Percentiles rank a stretch among this genome's conserved stretches.
Evolutionary conservation across 139 green algal genomes (phyloP).

Genomic region (Asterochloris erici): DNA sequence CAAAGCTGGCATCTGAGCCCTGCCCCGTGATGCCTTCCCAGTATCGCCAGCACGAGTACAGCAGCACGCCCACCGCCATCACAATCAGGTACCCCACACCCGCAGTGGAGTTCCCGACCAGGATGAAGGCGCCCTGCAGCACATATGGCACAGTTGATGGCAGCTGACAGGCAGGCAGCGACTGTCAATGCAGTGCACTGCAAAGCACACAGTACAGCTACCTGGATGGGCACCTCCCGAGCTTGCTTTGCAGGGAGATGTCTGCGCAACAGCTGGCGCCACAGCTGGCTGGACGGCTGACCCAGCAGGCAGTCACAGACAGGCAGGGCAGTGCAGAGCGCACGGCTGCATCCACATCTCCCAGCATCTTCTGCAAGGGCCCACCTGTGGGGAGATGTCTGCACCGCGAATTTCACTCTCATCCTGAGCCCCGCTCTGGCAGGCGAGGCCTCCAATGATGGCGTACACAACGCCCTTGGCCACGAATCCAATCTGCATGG

Average conservation of each 20-base stretch:
- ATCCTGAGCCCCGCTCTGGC: conserved; percentile 1
- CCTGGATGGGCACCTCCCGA: too few species aligned
- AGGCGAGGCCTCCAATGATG: conserved; percentile 20
- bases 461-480: conserved; percentile 21
- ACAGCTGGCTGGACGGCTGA: too few species aligned
- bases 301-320: too few species aligned
- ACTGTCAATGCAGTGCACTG: too few species aligned
- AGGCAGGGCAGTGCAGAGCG: too few species aligned
- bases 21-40: conserved; percentile 25
- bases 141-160: background rate
- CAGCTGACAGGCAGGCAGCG: too few species aligned
- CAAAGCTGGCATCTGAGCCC: conserved; percentile 11
- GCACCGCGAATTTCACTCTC: background rate
- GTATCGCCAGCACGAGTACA: conserved; percentile 20
- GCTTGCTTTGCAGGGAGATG: too few species aligned
- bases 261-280: too few species aligned
- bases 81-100: conserved; percentile 16
- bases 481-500: conserved; percentile 12
- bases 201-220: too few species aligned
- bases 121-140: conserved; percentile 20
- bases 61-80: conserved; percentile 9
- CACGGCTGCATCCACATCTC: background rate
- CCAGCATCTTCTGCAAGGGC: background rate
- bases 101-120: conserved; percentile 14
- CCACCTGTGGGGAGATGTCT: conserved; percentile 18